phyloP scores from a whole-genome alignment of 768 basidiomycete species.

The Suillus decipiens region DNA sequence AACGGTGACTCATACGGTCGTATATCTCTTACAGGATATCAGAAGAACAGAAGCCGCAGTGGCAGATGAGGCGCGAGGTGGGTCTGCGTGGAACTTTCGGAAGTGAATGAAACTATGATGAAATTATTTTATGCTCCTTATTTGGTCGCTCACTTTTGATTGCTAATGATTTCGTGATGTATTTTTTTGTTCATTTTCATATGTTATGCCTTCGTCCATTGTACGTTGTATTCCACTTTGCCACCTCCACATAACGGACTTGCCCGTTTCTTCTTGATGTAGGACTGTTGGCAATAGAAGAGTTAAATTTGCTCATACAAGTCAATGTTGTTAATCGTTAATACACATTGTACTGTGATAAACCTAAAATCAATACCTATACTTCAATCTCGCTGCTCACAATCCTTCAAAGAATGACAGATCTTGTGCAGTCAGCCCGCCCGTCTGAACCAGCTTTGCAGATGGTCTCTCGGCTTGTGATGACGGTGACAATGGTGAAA shows the following conservation, averaged over 20 bases:
- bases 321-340: not conserved
- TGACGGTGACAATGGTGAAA: constrained; percentile 20
- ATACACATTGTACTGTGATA: not conserved
- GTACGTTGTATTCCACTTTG: not conserved
- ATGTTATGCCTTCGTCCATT: not conserved
- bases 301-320: not conserved
- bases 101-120: constrained; percentile 2
- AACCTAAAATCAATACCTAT: not conserved
- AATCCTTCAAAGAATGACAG: constrained; percentile 85
- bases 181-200: not conserved
- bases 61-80: constrained; percentile 7
- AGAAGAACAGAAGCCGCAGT: constrained; percentile 7
- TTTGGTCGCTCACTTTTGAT: not conserved
- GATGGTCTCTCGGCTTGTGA: constrained; percentile 18
- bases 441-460: constrained; percentile 32
- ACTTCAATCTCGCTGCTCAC: constrained; percentile 29
- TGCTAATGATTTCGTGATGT: not conserved
- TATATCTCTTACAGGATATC: not conserved
- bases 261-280: not conserved
- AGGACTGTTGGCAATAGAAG: not conserved
- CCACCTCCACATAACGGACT: not conserved
- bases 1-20: not conserved
- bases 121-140: constrained; percentile 10
- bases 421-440: constrained; percentile 80
- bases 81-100: constrained; percentile 18